A percentile compares a stretch with the other conserved stretches of the same genome.
Conservation (phyloP, 352 stramenopile genomes). For the Globisporangium canariense region DNA sequence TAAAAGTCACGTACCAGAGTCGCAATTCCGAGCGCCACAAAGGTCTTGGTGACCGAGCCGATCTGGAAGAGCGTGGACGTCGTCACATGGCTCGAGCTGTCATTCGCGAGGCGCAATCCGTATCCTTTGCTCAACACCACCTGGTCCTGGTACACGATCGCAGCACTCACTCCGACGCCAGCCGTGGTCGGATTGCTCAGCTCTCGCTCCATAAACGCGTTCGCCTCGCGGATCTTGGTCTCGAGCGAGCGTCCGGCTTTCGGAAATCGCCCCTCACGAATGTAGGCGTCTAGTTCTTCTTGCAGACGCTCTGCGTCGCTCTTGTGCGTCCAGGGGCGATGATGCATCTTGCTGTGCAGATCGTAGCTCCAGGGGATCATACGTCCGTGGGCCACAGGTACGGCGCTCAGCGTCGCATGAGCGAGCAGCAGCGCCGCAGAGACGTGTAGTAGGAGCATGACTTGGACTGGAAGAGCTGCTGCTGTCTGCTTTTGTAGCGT, state of each 20-base stretch:
- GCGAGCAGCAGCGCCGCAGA: conserved; percentile 2
- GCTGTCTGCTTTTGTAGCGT: not conserved
- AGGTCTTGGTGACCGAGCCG: conserved; percentile 64
- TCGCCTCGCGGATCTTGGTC: conserved; percentile 38
- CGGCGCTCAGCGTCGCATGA: not conserved
- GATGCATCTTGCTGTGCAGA: conserved; percentile 15
- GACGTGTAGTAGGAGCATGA: not conserved
- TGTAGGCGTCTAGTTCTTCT: conserved; percentile 32
- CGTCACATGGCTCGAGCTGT: conserved; percentile 30
- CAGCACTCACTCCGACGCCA: conserved; percentile 38
- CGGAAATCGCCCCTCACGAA: conserved; percentile 7
- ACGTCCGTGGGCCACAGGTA: not conserved
- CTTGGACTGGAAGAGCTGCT: not conserved
- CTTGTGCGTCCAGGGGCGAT: conserved; percentile 12
- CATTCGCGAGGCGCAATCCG: conserved; percentile 31
- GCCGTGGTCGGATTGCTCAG: conserved; percentile 29
- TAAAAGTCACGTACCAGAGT: not conserved
- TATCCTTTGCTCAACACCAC: conserved; percentile 42
- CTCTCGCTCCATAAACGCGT: conserved; percentile 40
- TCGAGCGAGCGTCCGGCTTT: not conserved
- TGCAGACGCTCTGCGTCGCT: conserved; percentile 15
- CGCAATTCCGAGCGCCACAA: conserved; percentile 38
- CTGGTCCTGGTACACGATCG: conserved; percentile 53
- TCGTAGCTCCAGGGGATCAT: conserved; percentile 12
- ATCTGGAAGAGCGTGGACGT: conserved; percentile 62